phyloP scores from a whole-genome alignment of 1,139 yeast genomes.

The Groenewaldozyma auringiensis region DNA sequence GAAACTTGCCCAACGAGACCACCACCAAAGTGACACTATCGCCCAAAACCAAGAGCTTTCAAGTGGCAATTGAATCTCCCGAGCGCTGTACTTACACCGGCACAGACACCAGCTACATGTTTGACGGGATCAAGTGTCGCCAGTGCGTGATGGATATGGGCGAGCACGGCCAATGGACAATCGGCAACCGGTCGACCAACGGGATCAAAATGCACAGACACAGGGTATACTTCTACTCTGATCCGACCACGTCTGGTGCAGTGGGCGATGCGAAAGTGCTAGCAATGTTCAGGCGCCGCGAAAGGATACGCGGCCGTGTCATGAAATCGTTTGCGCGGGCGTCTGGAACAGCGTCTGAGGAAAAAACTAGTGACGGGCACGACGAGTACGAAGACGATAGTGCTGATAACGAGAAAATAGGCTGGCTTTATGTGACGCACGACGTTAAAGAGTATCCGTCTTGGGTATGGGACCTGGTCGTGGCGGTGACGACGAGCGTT shows the following conservation, averaged over 20 bases:
- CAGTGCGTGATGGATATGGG: not conserved
- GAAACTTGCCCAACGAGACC: not conserved
- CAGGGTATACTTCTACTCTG: slow-evolving; percentile 7
- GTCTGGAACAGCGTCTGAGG: not conserved
- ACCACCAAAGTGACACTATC: not conserved
- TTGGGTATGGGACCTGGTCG: not conserved
- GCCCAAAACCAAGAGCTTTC: not conserved
- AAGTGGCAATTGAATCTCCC: not conserved
- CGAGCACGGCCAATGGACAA: too few species aligned
- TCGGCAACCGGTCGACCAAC: not conserved
- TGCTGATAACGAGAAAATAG: slow-evolving; percentile 20
- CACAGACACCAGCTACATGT: not conserved
- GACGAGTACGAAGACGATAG: slow-evolving; percentile 15
- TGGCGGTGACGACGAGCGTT: not conserved
- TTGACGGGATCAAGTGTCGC: not conserved
- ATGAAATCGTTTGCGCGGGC: not conserved
- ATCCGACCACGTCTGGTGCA: not conserved
- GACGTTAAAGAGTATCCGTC: not conserved
- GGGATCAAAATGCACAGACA: slow-evolving; percentile 3
- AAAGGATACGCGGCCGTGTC: slow-evolving; percentile 4
- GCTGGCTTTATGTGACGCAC: slow-evolving; percentile 19
- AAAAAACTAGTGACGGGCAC: not conserved
- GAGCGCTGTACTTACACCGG: too few species aligned
- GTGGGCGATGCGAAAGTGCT: not conserved
- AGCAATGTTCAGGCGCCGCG: slow-evolving; percentile 4